Evolutionary conservation across 352 stramenopile species (phyloP).

Genomic region (Globisporangium carolinianum): DNA sequence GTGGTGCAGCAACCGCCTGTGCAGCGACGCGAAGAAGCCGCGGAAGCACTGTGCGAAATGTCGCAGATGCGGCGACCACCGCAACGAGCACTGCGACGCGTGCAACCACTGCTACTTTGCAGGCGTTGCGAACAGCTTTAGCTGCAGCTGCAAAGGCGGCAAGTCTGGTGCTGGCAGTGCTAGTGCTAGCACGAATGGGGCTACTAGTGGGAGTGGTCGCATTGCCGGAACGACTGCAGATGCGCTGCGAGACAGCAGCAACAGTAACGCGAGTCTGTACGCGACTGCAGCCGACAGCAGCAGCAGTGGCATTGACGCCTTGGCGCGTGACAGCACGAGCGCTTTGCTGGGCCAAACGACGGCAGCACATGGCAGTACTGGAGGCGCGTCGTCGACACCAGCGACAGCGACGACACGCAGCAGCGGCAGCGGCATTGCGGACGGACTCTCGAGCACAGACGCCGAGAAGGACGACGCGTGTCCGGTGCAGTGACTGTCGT

Average conservation of each 20-base stretch:
- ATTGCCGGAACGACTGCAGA: too few relatives aligned
- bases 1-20: constrained; percentile 75
- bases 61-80: constrained; percentile 67
- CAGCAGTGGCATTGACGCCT: too few relatives aligned
- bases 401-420: neutral
- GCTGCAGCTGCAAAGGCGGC: constrained; percentile 60
- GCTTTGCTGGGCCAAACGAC: constrained; percentile 20
- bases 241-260: neutral
- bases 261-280: neutral
- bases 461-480: constrained; percentile 54
- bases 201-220: too few relatives aligned
- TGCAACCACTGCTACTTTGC: constrained; percentile 85
- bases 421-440: constrained; percentile 4
- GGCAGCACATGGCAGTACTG: neutral
- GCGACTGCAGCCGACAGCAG: too few relatives aligned
- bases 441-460: constrained; percentile 28
- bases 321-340: constrained; percentile 20
- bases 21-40: constrained; percentile 68
- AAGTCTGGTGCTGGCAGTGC: constrained; percentile 4
- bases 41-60: constrained; percentile 77
- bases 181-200: too few relatives aligned
- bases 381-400: neutral
- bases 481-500: constrained; percentile 44
- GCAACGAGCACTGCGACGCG: constrained; percentile 74
- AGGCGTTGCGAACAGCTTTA: constrained; percentile 77